A percentile compares a stretch with the other conserved stretches of the same genome.
phyloP scores from a whole-genome alignment of 129 eudicot species.

The Calendula officinalis region DNA sequence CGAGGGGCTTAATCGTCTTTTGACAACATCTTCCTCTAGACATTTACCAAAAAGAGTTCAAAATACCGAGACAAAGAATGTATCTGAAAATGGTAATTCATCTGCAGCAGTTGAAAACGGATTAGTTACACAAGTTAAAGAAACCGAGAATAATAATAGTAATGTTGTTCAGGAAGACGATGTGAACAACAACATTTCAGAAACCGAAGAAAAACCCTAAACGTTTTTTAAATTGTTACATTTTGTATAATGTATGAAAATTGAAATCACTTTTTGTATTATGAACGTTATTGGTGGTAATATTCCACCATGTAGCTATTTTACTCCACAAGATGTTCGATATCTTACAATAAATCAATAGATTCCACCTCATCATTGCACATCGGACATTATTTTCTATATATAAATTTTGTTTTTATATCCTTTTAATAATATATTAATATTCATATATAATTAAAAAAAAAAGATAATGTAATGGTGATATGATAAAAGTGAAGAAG shows the following conservation, averaged over 20 bases:
- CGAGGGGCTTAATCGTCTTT: constrained; percentile 68
- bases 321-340: no score
- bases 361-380: no score
- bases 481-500: no score
- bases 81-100: constrained; percentile 50
- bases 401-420: no score
- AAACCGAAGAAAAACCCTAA: constrained; percentile 23
- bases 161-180: constrained; percentile 31
- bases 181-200: constrained; percentile 1
- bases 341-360: no score
- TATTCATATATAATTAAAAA: no score
- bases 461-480: no score
- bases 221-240: background rate
- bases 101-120: constrained; percentile 55
- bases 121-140: constrained; percentile 36
- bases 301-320: no score
- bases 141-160: constrained; percentile 25
- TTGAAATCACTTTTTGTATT: background rate
- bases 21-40: constrained; percentile 57
- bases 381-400: no score
- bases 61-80: constrained; percentile 34
- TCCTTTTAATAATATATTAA: no score
- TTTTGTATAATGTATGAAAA: constrained; percentile 3
- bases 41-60: constrained; percentile 56
- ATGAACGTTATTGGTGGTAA: no score